Base-by-base conservation (phyloP, 2,329 filamentous ascomycete genomes). In the Eurotiales sp. region DNA sequence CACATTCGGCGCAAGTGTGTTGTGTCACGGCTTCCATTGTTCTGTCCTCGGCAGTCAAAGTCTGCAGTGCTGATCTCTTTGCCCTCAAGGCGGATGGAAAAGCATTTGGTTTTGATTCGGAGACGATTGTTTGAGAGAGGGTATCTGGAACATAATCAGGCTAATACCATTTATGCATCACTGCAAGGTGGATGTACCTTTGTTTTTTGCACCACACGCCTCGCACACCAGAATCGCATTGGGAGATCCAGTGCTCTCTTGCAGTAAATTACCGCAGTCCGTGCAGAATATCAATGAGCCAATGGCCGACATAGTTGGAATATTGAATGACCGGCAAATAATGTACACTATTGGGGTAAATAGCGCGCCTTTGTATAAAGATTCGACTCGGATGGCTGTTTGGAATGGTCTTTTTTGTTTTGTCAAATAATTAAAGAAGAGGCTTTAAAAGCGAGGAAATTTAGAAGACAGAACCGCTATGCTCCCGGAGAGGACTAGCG, bases 221-320 rank as follows among this genome's bases (percentile, higher is more conserved):
- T 89, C 87, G 77, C 92, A 99, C 58, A 80, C 78, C 52, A 97
- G 74, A 52, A 87, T 80, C 51, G 87, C 86, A 65, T 90, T 87
- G 59, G 83, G 79, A 53, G 84, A 85, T 55, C 88, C 89, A 56
- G 86, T 86, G 42, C 88, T 90, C 47, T 86, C 81, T 48, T 93
- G 90, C 36, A 97, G 77, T 3, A 96, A 79, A 68, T 95, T 95
- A 55, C 92, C 92, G 70, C 92, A 97, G 67, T 91, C 88, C 49
- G 81, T 88, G 76, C 92, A 97, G 71, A 97, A 97, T 30, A 96
- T 85, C 36, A 97, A 78, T 47, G 90, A 92, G 51, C 90, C 92
- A 59, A 96, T 90, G 15, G 88, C 85, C 58, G 91, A 84, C 92
- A 96, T 96, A 2, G 15, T 36, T 19, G 34, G 5, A 3, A 3